Conservation (phyloP, 192 early-diverging fungal species). For the Umbelopsis sp. region DNA sequence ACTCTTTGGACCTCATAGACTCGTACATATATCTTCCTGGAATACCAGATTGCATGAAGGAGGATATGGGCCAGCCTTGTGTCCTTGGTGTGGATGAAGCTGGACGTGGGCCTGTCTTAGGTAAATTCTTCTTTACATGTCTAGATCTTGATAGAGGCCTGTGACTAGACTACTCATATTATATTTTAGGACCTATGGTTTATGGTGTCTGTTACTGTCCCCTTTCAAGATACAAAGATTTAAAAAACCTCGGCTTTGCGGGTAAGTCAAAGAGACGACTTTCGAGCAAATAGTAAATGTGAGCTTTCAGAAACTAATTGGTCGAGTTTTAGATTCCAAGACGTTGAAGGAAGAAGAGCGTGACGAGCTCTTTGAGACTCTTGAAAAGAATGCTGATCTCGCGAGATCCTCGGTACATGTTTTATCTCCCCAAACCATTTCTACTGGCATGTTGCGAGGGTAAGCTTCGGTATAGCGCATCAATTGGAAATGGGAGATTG, state of each 20-base stretch:
- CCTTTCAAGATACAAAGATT: conserved; percentile 58
- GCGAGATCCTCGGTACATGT: conserved; percentile 85
- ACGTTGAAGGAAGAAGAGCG: conserved; percentile 78
- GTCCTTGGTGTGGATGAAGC: conserved; percentile 97
- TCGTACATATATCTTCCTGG: not conserved
- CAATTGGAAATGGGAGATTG: not conserved
- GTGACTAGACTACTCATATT: not conserved
- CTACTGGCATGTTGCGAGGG: conserved; percentile 84
- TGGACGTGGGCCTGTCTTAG: conserved; percentile 93
- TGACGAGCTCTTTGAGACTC: conserved; percentile 65
- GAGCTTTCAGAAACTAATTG: not conserved
- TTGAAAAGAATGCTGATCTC: conserved; percentile 59
- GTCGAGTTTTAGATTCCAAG: conserved; percentile 82
- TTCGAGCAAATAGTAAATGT: not conserved
- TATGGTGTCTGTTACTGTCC: conserved; percentile 89
- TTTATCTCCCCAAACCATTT: conserved; percentile 91
- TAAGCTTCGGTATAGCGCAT: conserved; percentile 28
- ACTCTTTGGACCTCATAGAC: conserved; percentile 2
- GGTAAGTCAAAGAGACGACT: conserved; percentile 45
- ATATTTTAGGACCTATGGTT: conserved; percentile 85
- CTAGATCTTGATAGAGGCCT: too few relatives aligned
- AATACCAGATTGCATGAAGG: conserved; percentile 6
- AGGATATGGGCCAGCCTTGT: conserved; percentile 50
- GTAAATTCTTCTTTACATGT: conserved; percentile 28
- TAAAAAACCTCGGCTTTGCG: conserved; percentile 81